These are phyloP conservation scores for Fusarium sp. DNA, from an alignment of 2,329 filamentous ascomycete species.

Conservation along the genomic window DNA sequence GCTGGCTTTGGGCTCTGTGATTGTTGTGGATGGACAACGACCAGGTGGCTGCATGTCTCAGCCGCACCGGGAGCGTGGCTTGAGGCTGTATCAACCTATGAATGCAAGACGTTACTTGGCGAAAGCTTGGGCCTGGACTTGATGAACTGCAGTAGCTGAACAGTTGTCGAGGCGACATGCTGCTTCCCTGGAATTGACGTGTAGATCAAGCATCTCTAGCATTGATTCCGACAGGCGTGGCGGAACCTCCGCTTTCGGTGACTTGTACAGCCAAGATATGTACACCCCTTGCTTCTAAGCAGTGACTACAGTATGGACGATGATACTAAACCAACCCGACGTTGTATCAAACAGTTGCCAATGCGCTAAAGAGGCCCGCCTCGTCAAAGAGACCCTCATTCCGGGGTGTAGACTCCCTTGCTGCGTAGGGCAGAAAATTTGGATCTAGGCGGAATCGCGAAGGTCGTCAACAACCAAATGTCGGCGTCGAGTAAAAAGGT, in stretches of 20 bases:
- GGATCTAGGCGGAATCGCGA: background rate
- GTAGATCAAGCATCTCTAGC: background rate
- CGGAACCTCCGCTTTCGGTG: background rate
- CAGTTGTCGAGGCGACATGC: background rate
- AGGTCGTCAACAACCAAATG: background rate
- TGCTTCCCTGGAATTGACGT: background rate
- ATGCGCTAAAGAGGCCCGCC: background rate
- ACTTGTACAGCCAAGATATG: background rate
- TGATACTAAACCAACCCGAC: background rate
- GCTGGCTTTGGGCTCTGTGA: background rate
- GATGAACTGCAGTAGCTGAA: background rate
- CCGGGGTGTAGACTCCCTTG: background rate
- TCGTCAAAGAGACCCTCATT: background rate
- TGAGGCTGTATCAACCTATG: background rate
- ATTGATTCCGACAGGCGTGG: background rate
- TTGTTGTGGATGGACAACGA: background rate
- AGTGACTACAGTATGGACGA: background rate
- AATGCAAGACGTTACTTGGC: slow-evolving; percentile 2
- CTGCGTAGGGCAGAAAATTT: background rate
- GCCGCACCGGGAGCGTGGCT: background rate
- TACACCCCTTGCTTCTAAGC: background rate
- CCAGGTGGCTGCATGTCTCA: background rate
- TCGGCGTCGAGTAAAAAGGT: background rate
- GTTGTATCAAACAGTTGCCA: background rate
- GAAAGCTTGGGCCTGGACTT: background rate